phyloP scores from a whole-genome alignment of 2,329 filamentous ascomycete species.

The Pseudopyricularia javanii region DNA sequence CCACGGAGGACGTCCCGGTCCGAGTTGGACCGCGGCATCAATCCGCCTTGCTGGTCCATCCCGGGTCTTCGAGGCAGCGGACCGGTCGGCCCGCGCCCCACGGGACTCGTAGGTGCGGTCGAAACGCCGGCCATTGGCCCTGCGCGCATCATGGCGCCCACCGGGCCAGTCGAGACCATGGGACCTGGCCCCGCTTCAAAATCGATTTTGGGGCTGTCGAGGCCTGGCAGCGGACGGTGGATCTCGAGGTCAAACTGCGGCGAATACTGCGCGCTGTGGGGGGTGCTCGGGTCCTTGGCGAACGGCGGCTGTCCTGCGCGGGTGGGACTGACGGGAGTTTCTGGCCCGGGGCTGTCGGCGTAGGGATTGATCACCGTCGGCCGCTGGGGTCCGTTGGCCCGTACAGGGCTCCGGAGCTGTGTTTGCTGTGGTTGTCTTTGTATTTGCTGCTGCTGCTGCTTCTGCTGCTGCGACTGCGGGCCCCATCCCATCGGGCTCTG shows the following conservation, averaged over 20 bases:
- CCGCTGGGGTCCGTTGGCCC: not conserved
- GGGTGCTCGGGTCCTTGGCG: not conserved
- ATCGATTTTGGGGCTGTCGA: not conserved
- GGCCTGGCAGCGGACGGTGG: not conserved
- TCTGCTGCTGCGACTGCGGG: not conserved
- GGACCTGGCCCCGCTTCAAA: not conserved
- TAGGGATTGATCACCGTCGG: not conserved
- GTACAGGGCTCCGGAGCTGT: not conserved
- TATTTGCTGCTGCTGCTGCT: not conserved
- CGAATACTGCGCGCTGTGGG: not conserved
- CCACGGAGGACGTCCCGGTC: not conserved
- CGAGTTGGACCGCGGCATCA: not conserved
- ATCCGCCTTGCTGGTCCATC: not conserved
- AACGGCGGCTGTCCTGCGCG: not conserved
- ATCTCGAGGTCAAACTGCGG: not conserved
- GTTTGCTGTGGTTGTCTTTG: not conserved
- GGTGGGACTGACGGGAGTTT: not conserved
- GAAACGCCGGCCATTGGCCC: not conserved
- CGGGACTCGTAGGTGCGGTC: not conserved
- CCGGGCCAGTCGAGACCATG: not conserved
- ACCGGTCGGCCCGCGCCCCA: not conserved
- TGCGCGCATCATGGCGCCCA: not conserved
- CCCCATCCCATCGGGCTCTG: slow-evolving; percentile 2
- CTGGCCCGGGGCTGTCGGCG: not conserved
- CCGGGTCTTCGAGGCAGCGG: not conserved